Base-by-base conservation (phyloP, 2,329 filamentous ascomycete species). In the Neonectria neomacrospora region DNA sequence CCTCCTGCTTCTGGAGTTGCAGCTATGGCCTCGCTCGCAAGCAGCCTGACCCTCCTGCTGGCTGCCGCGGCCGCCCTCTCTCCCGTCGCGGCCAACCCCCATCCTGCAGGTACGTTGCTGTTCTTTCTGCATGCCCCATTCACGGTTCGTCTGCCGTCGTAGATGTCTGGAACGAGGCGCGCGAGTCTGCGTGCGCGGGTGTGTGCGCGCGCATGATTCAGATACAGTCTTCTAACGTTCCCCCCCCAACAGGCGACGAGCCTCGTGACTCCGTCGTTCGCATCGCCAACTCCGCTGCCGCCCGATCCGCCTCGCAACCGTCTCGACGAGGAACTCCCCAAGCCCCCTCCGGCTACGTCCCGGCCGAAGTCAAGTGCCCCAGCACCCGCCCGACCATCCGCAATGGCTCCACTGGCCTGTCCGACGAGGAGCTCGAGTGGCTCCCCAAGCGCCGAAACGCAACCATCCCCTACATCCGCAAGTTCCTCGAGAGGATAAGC, bases 401-500 rank as follows among this genome's bases (percentile, higher is more conserved):
- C 69, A 92, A 91, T 48, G 78, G 79, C 26, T 67, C 79, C 26
- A 67, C 69, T 34, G 44, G 23, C 6, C 79, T 97, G 10, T 95
- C 92, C 3, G 71, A 82, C 16, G 82, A 90, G 59, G 95, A 97
- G 80, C 84, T 82, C 41, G 80, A 85, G 74, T 97, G 94, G 93
- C 83, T 97, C 14, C 75, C 87, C 54, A 83, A 83, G 64, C 87
- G 95, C 61, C 87, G 93, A 66, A 87, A 88, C 64, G 90, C 90
- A 67, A 96, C 93, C 0, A 80, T 94, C 18, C 79, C 87, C 10
- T 89, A 92, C n/a, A 90, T 97, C 85, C 86, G 84, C 58, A 84
- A 90, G 18, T 88, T 97, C 68, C 83, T 98, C 54, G 81, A 81
- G 18, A 86, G 91, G 61, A 83, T 92, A 73, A 88, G 88, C 71